Conservation (phyloP, 192 early-diverging fungal genomes). For the Dissophora globulifera region DNA sequence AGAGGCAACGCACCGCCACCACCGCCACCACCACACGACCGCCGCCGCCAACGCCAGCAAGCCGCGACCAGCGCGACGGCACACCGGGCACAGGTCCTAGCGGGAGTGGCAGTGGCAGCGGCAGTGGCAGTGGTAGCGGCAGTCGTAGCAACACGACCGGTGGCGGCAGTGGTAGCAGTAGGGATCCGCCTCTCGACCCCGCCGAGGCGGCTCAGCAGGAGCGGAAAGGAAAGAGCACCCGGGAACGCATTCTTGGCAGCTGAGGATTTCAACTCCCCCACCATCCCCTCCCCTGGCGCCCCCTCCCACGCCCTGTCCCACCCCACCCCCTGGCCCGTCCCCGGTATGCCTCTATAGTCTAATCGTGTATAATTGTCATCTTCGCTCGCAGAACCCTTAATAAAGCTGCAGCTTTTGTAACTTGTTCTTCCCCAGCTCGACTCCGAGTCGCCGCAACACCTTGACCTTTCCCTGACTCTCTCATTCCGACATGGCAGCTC, state of each 20-base stretch:
- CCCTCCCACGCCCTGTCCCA: too few species aligned
- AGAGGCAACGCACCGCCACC: not conserved
- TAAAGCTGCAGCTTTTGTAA: too few species aligned
- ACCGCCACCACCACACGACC: constrained; percentile 12
- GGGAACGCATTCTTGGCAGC: constrained; percentile 23
- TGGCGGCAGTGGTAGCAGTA: not conserved
- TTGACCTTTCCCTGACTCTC: not conserved
- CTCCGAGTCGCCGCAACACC: too few species aligned
- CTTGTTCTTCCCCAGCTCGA: too few species aligned
- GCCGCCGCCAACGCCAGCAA: constrained; percentile 33
- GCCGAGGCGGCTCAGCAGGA: constrained; percentile 28
- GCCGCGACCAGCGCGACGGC: not conserved
- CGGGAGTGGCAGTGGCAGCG: not conserved
- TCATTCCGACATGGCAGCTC: constrained; percentile 8
- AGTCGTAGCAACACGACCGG: not conserved
- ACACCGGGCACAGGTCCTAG: not conserved
- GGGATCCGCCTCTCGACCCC: constrained; percentile 13
- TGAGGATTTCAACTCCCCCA: too few species aligned
- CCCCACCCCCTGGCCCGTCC: too few species aligned
- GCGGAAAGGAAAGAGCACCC: constrained; percentile 23
- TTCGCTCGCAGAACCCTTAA: too few species aligned
- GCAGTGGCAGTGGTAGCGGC: too few species aligned
- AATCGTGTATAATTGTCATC: too few species aligned
- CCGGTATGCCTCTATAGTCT: too few species aligned
- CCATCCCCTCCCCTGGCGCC: too few species aligned